Evolutionary conservation across 2,329 filamentous ascomycete species (phyloP), one percentile per base, ranked within the genome.

Genomic region (Magnaporthiopsis incrustans): DNA sequence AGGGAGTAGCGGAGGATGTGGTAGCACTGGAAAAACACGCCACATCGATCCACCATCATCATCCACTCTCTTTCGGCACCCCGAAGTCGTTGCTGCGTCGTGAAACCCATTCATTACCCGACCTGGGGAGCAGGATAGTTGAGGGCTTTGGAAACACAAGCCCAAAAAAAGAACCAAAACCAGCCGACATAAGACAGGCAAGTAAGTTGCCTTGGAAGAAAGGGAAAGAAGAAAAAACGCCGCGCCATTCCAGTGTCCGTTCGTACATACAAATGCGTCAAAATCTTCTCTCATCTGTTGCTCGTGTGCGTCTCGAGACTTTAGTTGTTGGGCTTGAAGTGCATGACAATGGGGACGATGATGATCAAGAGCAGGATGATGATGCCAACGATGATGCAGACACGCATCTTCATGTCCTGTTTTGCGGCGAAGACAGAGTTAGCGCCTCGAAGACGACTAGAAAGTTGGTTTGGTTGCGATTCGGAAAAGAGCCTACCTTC

Each of bases 381-480:
- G 78, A 99, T 90, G 73, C 93, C 95, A 66, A 88, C 83, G 74
- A 96, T 90, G 71, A 99, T 82, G 80, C 94, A 98, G 83, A 97
- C 95, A 77, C 95, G 89, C 95, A 99, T 99, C 87, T 98, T 98
- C 92, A 97, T 96, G 75, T 98, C 94, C 85, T 73, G 57, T 30
- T 25, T 63, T 30, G 3, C 15, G 15, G 8, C 6, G 33, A 59
- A 30, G 25, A 33, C 33, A n/a, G n/a, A 11, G 50, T 64, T n/a
- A 61, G 59, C 25, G 12, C 27, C 8, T 12, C 5, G 14, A 44
- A 44, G 38, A 44, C 14, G 38, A 1, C 15, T 38, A 12, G 35
- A 3, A 18, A n/a, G 11, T 26, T 27, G n/a, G n/a, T 2, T 6
- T 18, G 12, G 26, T 18, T 3, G 4, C 25, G 26, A 14, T 15